Evolutionary conservation across 345 rosid genomes (phyloP), one percentile per base, ranked within the genome.

Genomic region (Bruguiera sexangula): DNA sequence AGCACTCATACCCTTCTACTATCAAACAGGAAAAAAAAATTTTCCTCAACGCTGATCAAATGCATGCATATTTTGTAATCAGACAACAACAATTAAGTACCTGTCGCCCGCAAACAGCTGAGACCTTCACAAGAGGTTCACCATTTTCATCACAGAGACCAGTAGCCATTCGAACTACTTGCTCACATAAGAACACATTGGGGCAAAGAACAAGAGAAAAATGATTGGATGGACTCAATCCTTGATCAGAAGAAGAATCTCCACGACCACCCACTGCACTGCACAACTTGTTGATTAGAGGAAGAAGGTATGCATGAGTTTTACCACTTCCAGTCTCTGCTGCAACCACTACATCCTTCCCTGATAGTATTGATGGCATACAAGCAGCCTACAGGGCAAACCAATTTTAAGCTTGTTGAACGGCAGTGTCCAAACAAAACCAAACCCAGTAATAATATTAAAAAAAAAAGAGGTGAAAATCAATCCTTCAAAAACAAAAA

Each of bases 271-370:
- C 74, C 53, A 3, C 43, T 0, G 60, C 74, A 63, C 43, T 46
- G 16, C 76, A 77, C 27, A 95, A 76, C 69, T 81, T 85, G 69
- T 92, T 79, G 34, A 95, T 83, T 27, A 95, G 73, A 26, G 98
- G 97, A 65, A 85, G 85, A 31, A 91, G 80, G 84, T 91, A 91
- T 54, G 96, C 71, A 73, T 89, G 90, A 39, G 97, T 89, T 83
- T 94, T 94, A 64, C 98, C 97, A 68, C 98, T 91, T 11, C 98
- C 98, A 7, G 98, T 94, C 76, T 94, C 98, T 10, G 98, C 97
- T 6, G 98, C 98, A 67, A 89, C 79, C 39, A 91, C 84, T 57
- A 87, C 96, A 80, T 94, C 98, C 75, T 89, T 91, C 63, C 97
- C 96, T 0, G 92, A 87, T 10, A 89, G 83, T 73, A 91, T 77